phyloP scores from a whole-genome alignment of 1,284 basidiomycete species.

The Malassezia pachydermatis region DNA sequence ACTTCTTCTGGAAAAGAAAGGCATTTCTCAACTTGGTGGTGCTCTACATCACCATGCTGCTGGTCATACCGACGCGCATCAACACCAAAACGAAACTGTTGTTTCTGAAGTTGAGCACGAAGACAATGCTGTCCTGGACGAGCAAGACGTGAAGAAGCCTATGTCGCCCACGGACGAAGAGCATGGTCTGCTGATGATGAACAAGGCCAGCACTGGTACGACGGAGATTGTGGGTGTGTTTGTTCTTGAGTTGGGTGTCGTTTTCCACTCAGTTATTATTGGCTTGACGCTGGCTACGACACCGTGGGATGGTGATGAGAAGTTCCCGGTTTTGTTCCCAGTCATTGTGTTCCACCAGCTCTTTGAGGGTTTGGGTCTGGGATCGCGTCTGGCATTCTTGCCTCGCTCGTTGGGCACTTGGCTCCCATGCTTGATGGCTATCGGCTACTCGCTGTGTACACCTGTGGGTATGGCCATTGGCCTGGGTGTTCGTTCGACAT shows the following conservation, averaged over 20 bases:
- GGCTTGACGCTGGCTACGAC: slow-evolving; percentile 85
- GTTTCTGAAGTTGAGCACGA: not conserved
- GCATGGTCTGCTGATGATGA: not conserved
- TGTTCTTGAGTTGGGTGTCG: slow-evolving; percentile 81
- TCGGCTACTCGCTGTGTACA: slow-evolving; percentile 41
- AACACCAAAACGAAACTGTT: not conserved
- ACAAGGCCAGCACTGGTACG: slow-evolving; percentile 18
- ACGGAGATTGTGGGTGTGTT: slow-evolving; percentile 75
- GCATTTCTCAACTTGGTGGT: slow-evolving; percentile 2
- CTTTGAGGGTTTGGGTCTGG: slow-evolving; percentile 47
- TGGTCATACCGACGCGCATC: slow-evolving; percentile 30
- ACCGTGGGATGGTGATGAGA: slow-evolving; percentile 37
- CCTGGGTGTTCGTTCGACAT: slow-evolving; percentile 38
- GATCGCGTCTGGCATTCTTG: slow-evolving; percentile 34
- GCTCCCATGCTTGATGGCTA: slow-evolving; percentile 25
- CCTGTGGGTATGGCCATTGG: slow-evolving; percentile 47
- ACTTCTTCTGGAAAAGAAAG: slow-evolving; percentile 19
- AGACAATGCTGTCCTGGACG: not conserved
- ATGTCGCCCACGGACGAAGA: slow-evolving; percentile 2
- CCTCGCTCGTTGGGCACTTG: slow-evolving; percentile 21
- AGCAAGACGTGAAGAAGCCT: not conserved
- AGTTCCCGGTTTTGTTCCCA: slow-evolving; percentile 75
- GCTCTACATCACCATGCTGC: slow-evolving; percentile 20
- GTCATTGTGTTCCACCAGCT: slow-evolving; percentile 63
- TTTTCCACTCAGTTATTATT: slow-evolving; percentile 74